A percentile compares a stretch with the other conserved stretches of the same genome.
phyloP scores from a whole-genome alignment of 306 rosid species.

The Cucumis cinereus region DNA sequence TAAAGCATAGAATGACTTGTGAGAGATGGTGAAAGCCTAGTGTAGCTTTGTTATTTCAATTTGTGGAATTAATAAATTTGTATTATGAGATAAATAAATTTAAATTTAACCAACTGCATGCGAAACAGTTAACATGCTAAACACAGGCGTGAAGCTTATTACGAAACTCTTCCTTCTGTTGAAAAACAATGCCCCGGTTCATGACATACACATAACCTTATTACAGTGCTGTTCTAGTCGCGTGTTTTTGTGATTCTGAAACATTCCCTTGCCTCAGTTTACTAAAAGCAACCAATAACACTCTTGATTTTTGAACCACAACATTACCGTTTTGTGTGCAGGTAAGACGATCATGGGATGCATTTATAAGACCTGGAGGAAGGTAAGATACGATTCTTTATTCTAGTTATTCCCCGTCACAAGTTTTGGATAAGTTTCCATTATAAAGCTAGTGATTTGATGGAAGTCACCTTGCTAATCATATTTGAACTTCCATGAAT shows the following conservation, averaged over 20 bases:
- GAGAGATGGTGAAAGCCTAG: background rate
- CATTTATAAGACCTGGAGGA: conserved; percentile 81
- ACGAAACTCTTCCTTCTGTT: background rate
- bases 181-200: background rate
- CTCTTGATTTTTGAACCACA: background rate
- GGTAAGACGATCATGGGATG: conserved; percentile 99
- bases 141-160: background rate
- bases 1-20: background rate
- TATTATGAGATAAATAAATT: background rate
- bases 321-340: conserved; percentile 20
- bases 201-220: background rate
- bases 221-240: background rate
- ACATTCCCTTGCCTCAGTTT: background rate
- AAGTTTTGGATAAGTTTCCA: background rate
- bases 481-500: background rate
- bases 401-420: background rate
- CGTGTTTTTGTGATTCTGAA: background rate
- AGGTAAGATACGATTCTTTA: conserved; percentile 39
- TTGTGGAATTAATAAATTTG: background rate
- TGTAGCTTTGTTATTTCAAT: background rate
- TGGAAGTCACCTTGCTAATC: background rate
- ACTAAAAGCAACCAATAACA: background rate
- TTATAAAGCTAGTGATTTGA: background rate
- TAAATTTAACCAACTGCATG: background rate
- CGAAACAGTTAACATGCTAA: background rate